Evolutionary conservation across 192 early-diverging fungal genomes (phyloP).

Genomic region (Gonapodya prolifera): DNA sequence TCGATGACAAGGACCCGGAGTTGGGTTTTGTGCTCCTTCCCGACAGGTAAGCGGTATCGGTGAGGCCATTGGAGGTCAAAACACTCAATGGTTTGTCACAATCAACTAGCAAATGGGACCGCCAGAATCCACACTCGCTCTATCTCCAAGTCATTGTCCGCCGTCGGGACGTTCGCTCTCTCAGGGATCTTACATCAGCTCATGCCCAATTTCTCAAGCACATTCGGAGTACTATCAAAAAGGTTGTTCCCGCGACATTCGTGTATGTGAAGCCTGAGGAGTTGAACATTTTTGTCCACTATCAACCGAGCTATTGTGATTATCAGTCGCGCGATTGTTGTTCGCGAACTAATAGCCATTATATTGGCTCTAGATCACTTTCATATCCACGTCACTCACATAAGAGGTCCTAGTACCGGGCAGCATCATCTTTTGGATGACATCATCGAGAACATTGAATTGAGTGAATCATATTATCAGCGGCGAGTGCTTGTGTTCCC

Average conservation of each 20-base stretch:
- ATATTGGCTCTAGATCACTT: conserved; percentile 41
- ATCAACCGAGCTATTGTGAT: conserved; percentile 67
- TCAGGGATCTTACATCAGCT: conserved; percentile 40
- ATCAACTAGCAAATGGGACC: conserved; percentile 79
- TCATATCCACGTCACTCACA: conserved; percentile 64
- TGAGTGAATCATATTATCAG: conserved; percentile 49
- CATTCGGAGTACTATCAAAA: conserved; percentile 32
- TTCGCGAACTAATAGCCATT: background rate
- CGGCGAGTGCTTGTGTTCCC: conserved; percentile 41
- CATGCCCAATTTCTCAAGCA: conserved; percentile 55
- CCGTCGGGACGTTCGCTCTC: conserved; percentile 35
- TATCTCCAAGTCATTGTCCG: conserved; percentile 54
- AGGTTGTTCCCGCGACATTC: conserved; percentile 26
- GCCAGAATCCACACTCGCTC: conserved; percentile 35
- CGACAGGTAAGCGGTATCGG: conserved; percentile 35
- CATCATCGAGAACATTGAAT: conserved; percentile 52
- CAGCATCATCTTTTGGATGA: conserved; percentile 59
- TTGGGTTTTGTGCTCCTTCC: conserved; percentile 63
- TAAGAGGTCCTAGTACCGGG: conserved; percentile 42
- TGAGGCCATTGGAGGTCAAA: background rate
- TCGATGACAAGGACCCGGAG: conserved; percentile 37
- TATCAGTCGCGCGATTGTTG: background rate
- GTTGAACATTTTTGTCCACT: conserved; percentile 60
- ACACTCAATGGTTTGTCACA: conserved; percentile 3
- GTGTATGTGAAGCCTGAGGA: conserved; percentile 37